Evolutionary conservation across 345 rosid genomes (phyloP), one percentile per base, ranked within the genome.

Genomic region (Populus ilicifolia): DNA sequence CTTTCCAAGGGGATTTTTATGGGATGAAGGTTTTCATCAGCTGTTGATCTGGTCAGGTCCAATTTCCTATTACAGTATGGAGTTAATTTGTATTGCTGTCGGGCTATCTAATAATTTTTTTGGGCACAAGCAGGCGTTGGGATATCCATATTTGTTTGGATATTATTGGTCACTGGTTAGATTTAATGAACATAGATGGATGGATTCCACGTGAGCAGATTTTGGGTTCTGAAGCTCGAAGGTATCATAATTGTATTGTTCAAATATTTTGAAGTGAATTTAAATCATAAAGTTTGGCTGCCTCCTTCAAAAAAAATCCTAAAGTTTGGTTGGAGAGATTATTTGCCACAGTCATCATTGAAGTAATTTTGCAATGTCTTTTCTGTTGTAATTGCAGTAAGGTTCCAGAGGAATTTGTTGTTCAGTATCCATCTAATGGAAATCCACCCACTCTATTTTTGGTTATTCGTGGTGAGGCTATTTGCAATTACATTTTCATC

Each of bases 1-100:
- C 74, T 93, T 96, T 77, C 97, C 98, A 1, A 87, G 99, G 84
- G 97, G 98, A 62, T 96, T 96, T 80, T 79, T 91, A n/a, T 96
- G 98, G 98, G 97, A 96, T 84, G 99, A 96, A 96, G 99, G 98
- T 71, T 96, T 93, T 77, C 97, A 93, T 89, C 99, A 93, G 75
- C 36, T 96, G 75, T 73, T 91, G 81, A 88, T 96, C 85, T 85
- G 98, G 98, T 96, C 73, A 29, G 97, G 85, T 81, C 43, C 69
- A 70, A 64, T 64, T 23, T 76, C 38, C 66, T 36, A n/a, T 65
- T 56, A 20, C 69, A 81, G n/a, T 74, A 69, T 64, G 74, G 48
- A 27, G 33, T 84, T 73, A 77, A 33, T 73, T 69, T 66, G 39
- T 63, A 23, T 54, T 54, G 61, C 65, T 30, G 10, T 54, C 25